These are phyloP conservation scores for Penicillium daleae DNA, from an alignment of 495 filamentous ascomycete species.

Conservation along the genomic window DNA sequence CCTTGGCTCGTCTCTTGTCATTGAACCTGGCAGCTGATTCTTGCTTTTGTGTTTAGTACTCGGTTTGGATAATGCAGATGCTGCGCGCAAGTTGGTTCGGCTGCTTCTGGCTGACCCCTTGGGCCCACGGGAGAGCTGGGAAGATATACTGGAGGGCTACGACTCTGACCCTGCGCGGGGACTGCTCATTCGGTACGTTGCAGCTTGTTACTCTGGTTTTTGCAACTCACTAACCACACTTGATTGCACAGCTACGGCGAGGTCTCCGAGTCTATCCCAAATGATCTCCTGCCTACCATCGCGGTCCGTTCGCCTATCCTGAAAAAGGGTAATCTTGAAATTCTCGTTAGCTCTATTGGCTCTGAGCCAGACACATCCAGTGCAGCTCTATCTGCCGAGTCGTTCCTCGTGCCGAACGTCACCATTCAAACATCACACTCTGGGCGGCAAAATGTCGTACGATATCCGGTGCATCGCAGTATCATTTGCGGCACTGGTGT, in stretches of 20 bases:
- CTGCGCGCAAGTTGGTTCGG: slow-evolving; percentile 65
- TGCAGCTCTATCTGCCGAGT: slow-evolving; percentile 55
- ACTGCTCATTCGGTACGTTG: slow-evolving; percentile 59
- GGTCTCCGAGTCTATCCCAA: slow-evolving; percentile 43
- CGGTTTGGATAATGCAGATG: slow-evolving; percentile 49
- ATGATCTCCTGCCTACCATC: slow-evolving; percentile 57
- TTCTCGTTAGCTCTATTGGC: slow-evolving; percentile 68
- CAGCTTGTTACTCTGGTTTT: background rate
- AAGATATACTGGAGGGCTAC: slow-evolving; percentile 61
- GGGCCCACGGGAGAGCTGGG: slow-evolving; percentile 66
- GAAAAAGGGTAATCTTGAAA: slow-evolving; percentile 70
- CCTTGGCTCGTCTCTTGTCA: slow-evolving; percentile 1
- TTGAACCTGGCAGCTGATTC: slow-evolving; percentile 9
- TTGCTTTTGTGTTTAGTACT: slow-evolving; percentile 45
- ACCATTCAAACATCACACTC: slow-evolving; percentile 64
- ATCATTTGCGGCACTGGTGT: slow-evolving; percentile 74
- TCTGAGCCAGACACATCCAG: slow-evolving; percentile 42
- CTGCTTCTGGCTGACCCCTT: slow-evolving; percentile 81
- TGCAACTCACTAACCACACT: background rate
- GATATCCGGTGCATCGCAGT: slow-evolving; percentile 84
- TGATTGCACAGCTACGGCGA: slow-evolving; percentile 59
- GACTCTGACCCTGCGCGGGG: slow-evolving; percentile 50
- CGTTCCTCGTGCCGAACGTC: slow-evolving; percentile 72
- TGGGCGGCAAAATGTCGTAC: slow-evolving; percentile 63
- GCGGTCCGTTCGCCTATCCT: slow-evolving; percentile 70